Evolutionary conservation across 163 green algal genomes (phyloP), one percentile per base, ranked within the genome.

Genomic region (Volvox carteri): DNA sequence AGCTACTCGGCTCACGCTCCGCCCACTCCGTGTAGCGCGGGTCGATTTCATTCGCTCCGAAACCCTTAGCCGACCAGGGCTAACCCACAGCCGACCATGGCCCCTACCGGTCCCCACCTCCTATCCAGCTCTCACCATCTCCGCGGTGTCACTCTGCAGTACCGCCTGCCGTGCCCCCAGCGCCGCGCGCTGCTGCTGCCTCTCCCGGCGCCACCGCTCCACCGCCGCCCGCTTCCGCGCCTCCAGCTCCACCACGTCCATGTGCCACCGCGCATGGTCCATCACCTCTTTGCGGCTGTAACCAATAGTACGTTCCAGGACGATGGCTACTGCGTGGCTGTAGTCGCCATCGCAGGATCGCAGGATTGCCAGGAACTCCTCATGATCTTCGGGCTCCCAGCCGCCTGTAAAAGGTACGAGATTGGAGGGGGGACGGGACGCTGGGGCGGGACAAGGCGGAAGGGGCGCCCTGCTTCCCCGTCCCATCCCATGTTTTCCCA

Each of bases 371-470:
- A 91, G 60, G 86, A 95, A 95, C 78, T 94, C 90, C 16, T 84
- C 79, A 48, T 95, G 92, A 79, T 95, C 93, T 25, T 95, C 92
- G 0, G 88, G 75, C 37, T 95, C 87, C 93, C 93, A 95, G 0
- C 92, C 93, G n/a, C 93, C 93, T 89, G 41, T 56, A n/a, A n/a
- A n/a, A n/a, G n/a, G n/a, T n/a, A n/a, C n/a, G n/a, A n/a, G n/a
- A n/a, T n/a, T n/a, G 39, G 48, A 35, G 5, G 67, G 67, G 4
- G 14, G 14, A 28, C 23, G 25, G 67, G 67, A 6, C 50, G 37
- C 8, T 28, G 67, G 67, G 2, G 12, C 14, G 33, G 35, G 8
- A 44, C 33, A 44, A n/a, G 12, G n/a, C n/a, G n/a, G n/a, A n/a
- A n/a, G n/a, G n/a, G n/a, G n/a, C n/a, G n/a, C n/a, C n/a, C n/a